A percentile compares a stretch with the other conserved stretches of the same genome.
phyloP scores from a whole-genome alignment of 202 grass and related monocot species.

The Carex arenaria region DNA sequence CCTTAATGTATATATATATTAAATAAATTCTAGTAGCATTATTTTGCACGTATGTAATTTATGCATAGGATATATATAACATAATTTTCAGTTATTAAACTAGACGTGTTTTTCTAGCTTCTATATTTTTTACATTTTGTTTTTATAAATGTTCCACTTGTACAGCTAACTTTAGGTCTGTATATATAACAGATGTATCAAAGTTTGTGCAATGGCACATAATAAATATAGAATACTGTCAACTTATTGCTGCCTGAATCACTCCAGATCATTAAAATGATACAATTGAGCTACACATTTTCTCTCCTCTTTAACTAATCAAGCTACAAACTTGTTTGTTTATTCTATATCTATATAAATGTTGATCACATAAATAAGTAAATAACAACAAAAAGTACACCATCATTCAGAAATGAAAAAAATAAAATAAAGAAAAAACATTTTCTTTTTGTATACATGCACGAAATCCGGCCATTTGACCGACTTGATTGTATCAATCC shows the following conservation, averaged over 20 bases:
- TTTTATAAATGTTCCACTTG: too few species aligned
- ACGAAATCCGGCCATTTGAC: background rate
- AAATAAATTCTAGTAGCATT: too few species aligned
- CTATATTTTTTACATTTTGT: too few species aligned
- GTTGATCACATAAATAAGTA: background rate
- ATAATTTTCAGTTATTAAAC: too few species aligned
- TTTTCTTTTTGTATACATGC: background rate
- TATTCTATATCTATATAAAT: background rate
- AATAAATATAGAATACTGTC: background rate
- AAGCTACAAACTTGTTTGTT: background rate
- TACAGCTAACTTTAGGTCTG: too few species aligned
- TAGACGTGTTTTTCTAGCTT: too few species aligned
- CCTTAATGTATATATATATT: too few species aligned
- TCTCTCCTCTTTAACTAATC: background rate
- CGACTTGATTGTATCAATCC: too few species aligned
- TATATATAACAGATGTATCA: too few species aligned
- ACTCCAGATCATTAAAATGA: background rate
- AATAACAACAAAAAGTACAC: background rate
- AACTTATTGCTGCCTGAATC: background rate
- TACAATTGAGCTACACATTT: background rate
- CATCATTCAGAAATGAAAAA: background rate
- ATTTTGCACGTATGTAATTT: too few species aligned
- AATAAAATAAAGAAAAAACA: background rate
- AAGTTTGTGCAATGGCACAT: background rate
- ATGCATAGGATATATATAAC: too few species aligned